A percentile compares a stretch with the other conserved stretches of the same genome.
phyloP scores from a whole-genome alignment of 495 filamentous ascomycete genomes.

The Viridothelium virens region DNA sequence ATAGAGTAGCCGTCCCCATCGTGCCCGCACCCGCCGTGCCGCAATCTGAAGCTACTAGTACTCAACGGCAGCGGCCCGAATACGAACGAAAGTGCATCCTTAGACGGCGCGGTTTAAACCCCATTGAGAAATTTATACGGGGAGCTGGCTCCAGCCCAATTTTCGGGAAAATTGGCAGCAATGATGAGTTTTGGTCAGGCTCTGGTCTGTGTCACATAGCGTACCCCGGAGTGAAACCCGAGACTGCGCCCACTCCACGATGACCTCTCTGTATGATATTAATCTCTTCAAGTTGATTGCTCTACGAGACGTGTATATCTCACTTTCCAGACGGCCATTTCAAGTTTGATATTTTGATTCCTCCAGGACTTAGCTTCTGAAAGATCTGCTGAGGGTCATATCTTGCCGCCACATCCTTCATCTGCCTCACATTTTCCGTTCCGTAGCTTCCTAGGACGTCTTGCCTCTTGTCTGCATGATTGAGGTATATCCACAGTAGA shows the following conservation, averaged over 20 bases:
- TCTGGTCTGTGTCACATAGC: too few species aligned
- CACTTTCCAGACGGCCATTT: background rate
- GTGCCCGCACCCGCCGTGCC: too few species aligned
- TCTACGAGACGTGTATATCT: background rate
- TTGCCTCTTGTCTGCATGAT: constrained; percentile 40
- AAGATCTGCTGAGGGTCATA: constrained; percentile 48
- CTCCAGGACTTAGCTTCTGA: constrained; percentile 36
- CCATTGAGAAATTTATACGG: too few species aligned
- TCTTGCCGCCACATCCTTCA: constrained; percentile 37
- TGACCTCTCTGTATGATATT: background rate
- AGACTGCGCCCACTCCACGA: background rate
- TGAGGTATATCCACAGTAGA: constrained; percentile 31
- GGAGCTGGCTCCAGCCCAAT: too few species aligned
- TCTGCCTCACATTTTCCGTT: constrained; percentile 31
- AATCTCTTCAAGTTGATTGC: background rate
- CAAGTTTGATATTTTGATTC: constrained; percentile 29
- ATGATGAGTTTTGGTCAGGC: too few species aligned
- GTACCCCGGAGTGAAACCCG: background rate
- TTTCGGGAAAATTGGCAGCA: too few species aligned
- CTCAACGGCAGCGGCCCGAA: too few species aligned
- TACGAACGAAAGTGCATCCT: too few species aligned
- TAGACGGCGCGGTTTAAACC: too few species aligned
- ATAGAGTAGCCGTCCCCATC: too few species aligned
- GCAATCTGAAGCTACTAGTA: too few species aligned
- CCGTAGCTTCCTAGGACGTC: constrained; percentile 45